Conservation (phyloP, 176 grass and related monocot genomes). For the Dactylis glomerata region DNA sequence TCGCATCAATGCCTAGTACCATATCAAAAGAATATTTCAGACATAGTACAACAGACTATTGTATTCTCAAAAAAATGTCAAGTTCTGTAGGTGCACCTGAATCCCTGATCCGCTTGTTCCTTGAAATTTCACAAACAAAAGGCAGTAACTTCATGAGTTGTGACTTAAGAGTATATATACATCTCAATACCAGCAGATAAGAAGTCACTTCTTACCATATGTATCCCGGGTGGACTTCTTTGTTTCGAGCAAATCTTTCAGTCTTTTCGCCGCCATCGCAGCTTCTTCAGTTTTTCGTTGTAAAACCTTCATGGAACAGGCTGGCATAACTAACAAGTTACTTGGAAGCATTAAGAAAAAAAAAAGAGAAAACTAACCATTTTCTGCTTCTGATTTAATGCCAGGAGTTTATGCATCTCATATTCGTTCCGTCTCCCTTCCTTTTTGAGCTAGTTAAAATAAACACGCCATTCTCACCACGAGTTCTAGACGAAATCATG, state of each 20-base stretch:
- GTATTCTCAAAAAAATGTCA: background rate
- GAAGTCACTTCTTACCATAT: constrained; percentile 33
- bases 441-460: constrained; percentile 79
- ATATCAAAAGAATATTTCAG: constrained; percentile 36
- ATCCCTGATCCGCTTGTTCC: constrained; percentile 54
- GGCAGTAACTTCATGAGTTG: background rate
- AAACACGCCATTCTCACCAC: constrained; percentile 17
- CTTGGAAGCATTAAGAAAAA: background rate
- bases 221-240: constrained; percentile 81
- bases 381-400: constrained; percentile 90
- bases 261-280: constrained; percentile 65
- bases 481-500: background rate
- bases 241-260: constrained; percentile 82
- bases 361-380: constrained; percentile 47
- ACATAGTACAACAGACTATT: background rate
- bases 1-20: constrained; percentile 59
- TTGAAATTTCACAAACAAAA: constrained; percentile 26
- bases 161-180: background rate
- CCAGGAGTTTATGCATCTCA: constrained; percentile 95
- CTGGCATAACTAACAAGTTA: background rate
- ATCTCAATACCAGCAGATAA: background rate
- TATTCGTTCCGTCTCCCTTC: constrained; percentile 89
- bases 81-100: constrained; percentile 57
- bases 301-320: constrained; percentile 56
- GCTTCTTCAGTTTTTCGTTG: constrained; percentile 98